These are phyloP conservation scores for Cyberlindnera veronae DNA, from an alignment of 805 yeast species.

Conservation along the genomic window DNA sequence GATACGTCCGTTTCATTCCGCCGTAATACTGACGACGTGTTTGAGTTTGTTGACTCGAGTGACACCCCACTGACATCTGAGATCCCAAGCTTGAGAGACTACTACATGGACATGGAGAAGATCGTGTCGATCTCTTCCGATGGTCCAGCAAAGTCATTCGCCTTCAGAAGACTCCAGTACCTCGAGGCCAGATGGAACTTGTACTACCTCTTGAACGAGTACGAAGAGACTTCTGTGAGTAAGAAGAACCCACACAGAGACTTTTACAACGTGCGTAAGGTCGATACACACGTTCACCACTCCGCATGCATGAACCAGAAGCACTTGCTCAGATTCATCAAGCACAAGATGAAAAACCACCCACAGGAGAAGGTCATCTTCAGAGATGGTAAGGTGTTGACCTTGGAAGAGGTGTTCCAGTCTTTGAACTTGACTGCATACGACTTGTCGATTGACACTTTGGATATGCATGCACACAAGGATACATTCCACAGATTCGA, in stretches of 20 bases:
- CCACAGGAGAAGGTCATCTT: constrained; percentile 89
- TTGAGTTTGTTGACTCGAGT: constrained; percentile 48
- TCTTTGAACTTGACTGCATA: constrained; percentile 90
- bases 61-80: constrained; percentile 40
- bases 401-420: constrained; percentile 85
- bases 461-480: constrained; percentile 99
- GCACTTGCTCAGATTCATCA: constrained; percentile 89
- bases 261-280: constrained; percentile 93
- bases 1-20: constrained; percentile 41
- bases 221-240: constrained; percentile 85
- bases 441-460: constrained; percentile 91
- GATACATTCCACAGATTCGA: constrained; percentile 98
- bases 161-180: constrained; percentile 88
- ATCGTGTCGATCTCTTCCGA: constrained; percentile 77
- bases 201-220: constrained; percentile 83
- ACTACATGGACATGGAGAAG: constrained; percentile 75
- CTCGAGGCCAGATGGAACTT: constrained; percentile 96
- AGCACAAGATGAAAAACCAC: constrained; percentile 83
- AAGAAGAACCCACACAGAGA: constrained; percentile 96
- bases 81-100: constrained; percentile 84
- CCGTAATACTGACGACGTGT: constrained; percentile 64
- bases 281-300: constrained; percentile 98
- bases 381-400: constrained; percentile 87
- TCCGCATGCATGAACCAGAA: constrained; percentile 99
- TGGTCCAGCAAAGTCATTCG: constrained; percentile 96